Evolutionary conservation across 345 rosid species (phyloP).

Genomic region (Physaria fendleri): DNA sequence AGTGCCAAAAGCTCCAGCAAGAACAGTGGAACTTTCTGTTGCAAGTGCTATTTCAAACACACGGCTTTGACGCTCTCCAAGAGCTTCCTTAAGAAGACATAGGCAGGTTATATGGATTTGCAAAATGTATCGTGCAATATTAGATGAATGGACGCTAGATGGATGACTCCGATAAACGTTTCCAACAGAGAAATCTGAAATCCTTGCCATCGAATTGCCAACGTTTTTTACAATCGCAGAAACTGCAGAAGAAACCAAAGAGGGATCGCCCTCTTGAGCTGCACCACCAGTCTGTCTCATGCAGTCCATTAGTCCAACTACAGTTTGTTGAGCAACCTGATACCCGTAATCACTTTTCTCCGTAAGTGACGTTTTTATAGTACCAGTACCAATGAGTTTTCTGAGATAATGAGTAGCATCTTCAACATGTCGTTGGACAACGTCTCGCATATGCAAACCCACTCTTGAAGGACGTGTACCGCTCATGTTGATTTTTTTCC

Average conservation of each 20-base stretch:
- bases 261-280: conserved; percentile 97
- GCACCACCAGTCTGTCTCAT: conserved; percentile 94
- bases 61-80: conserved; percentile 95
- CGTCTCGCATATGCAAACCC: conserved; percentile 76
- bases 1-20: conserved; percentile 55
- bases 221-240: conserved; percentile 76
- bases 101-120: conserved; percentile 76
- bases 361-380: conserved; percentile 38
- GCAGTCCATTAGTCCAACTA: conserved; percentile 66
- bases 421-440: conserved; percentile 65
- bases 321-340: conserved; percentile 81
- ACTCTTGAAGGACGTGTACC: conserved; percentile 62
- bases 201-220: conserved; percentile 56
- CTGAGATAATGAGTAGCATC: conserved; percentile 55
- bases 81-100: conserved; percentile 81
- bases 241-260: conserved; percentile 86
- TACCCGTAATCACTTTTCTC: conserved; percentile 70
- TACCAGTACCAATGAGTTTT: conserved; percentile 49
- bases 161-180: conserved; percentile 44
- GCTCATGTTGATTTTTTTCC: conserved; percentile 62
- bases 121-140: conserved; percentile 59
- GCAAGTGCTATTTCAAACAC: conserved; percentile 97
- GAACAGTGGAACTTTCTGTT: conserved; percentile 76
- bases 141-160: conserved; percentile 40
- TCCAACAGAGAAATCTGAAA: conserved; percentile 59